Percentiles rank a stretch among this genome's conserved stretches.
Conservation (phyloP, 192 early-diverging fungal genomes). For the Backusella sp. region DNA sequence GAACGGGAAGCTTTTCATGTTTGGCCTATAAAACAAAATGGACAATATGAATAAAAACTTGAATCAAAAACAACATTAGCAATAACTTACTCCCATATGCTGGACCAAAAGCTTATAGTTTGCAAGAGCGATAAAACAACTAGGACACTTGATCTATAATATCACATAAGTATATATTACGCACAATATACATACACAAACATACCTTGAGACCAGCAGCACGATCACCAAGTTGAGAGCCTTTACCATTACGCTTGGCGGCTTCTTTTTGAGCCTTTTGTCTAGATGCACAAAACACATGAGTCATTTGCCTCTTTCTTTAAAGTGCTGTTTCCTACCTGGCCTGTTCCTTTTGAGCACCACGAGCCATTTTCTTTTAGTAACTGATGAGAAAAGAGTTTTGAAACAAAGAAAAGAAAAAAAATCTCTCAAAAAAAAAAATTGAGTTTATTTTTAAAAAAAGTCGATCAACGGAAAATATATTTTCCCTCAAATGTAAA, state of each 20-base stretch:
- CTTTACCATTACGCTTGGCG: slow-evolving; percentile 17
- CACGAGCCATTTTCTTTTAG: slow-evolving; percentile 18
- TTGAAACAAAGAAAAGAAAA: not conserved
- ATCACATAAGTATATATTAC: not conserved
- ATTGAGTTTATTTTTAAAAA: not conserved
- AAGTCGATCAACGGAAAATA: not conserved
- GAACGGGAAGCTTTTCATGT: slow-evolving; percentile 31
- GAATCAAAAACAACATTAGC: not conserved
- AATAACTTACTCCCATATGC: slow-evolving; percentile 30
- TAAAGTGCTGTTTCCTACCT: slow-evolving; percentile 8
- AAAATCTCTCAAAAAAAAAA: not conserved
- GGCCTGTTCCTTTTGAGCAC: slow-evolving; percentile 31
- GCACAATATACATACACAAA: not conserved
- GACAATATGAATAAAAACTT: not conserved
- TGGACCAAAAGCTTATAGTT: slow-evolving; percentile 31
- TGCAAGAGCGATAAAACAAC: slow-evolving; percentile 27
- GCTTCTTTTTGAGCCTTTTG: slow-evolving; percentile 40
- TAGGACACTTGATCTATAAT: slow-evolving; percentile 34
- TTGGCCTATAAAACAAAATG: slow-evolving; percentile 30
- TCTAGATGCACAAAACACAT: slow-evolving; percentile 11
- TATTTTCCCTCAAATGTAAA: not conserved
- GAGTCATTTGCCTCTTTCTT: not conserved
- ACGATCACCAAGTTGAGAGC: slow-evolving; percentile 28
- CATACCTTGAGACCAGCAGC: slow-evolving; percentile 33
- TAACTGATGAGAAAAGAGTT: slow-evolving; percentile 8